Conservation (phyloP, 129 eudicot species). For the Rutidosis leptorrhynchoides region DNA sequence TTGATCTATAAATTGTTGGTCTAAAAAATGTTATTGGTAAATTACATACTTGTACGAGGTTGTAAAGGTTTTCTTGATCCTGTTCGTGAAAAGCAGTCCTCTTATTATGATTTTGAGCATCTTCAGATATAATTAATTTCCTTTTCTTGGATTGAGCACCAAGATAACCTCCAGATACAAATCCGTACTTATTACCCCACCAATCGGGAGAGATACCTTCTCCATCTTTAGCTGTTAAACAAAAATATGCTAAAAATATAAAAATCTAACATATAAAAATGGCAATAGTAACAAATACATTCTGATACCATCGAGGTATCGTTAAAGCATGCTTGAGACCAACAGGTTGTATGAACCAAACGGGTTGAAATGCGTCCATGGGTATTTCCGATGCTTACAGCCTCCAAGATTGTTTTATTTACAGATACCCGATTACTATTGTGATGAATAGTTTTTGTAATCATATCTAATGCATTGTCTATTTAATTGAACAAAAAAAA, state of each 20-base stretch:
- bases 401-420: no score
- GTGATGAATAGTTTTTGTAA: no score
- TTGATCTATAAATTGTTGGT: background rate
- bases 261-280: no score
- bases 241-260: constrained; percentile 5
- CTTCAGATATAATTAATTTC: background rate
- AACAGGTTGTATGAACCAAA: background rate
- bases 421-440: no score
- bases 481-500: no score
- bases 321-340: background rate
- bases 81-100: background rate
- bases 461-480: background rate
- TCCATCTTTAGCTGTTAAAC: constrained; percentile 17
- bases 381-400: background rate
- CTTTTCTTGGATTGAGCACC: constrained; percentile 60
- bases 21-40: background rate
- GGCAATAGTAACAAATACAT: no score
- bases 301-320: background rate
- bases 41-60: background rate
- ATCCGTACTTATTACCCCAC: constrained; percentile 90
- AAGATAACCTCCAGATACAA: constrained; percentile 78
- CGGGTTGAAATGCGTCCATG: background rate
- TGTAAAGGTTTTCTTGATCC: background rate
- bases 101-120: background rate
- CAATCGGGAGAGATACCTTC: constrained; percentile 57